Conservation (phyloP, 768 basidiomycete species). For the Leucogyrophana mollusca region DNA sequence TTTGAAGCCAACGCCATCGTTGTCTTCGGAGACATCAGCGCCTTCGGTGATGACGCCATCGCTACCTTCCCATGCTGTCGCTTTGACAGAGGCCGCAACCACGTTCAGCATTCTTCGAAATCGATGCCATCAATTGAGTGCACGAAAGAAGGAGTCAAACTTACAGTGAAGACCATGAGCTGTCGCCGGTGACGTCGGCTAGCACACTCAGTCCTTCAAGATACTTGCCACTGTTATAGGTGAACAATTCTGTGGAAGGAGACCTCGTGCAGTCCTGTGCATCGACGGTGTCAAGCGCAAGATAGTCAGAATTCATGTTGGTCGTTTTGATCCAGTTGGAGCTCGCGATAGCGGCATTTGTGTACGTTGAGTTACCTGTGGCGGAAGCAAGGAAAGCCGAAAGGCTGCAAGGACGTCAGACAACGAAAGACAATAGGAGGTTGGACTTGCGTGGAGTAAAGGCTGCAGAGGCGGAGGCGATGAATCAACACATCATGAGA, state of each 20-base stretch:
- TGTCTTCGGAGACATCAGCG: constrained; percentile 35
- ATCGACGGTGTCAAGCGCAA: constrained; percentile 48
- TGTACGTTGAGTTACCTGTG: constrained; percentile 44
- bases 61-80: constrained; percentile 42
- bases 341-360: constrained; percentile 42
- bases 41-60: constrained; percentile 57
- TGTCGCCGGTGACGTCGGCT: constrained; percentile 39
- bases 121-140: constrained; percentile 6
- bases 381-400: constrained; percentile 50
- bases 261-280: constrained; percentile 47
- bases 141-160: constrained; percentile 9
- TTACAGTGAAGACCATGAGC: constrained; percentile 41
- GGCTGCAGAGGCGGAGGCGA: too few relatives aligned
- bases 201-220: constrained; percentile 52
- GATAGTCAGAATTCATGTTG: constrained; percentile 39
- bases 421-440: background rate
- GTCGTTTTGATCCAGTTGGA: constrained; percentile 48
- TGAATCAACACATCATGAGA: background rate
- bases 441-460: constrained; percentile 37
- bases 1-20: constrained; percentile 54
- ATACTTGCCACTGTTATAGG: constrained; percentile 55
- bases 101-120: constrained; percentile 34
- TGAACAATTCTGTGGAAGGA: constrained; percentile 46
- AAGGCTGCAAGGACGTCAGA: constrained; percentile 27
- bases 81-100: constrained; percentile 42